Evolutionary conservation across 352 stramenopile genomes (phyloP).

Genomic region (Hyaloperonospora brassicae): DNA sequence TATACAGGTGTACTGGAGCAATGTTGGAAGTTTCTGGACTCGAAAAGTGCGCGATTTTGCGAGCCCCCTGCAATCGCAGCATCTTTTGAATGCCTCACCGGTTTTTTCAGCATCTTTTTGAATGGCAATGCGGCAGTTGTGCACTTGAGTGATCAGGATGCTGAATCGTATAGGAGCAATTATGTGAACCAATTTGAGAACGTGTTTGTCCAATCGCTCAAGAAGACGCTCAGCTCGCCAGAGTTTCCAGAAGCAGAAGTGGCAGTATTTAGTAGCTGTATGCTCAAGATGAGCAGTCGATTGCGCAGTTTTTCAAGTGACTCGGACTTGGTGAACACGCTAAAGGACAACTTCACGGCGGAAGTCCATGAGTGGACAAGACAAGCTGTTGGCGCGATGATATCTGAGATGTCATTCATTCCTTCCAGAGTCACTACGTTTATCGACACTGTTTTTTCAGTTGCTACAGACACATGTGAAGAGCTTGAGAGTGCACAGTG

Average conservation of each 20-base stretch:
- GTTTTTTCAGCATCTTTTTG: constrained; percentile 62
- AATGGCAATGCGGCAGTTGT: constrained; percentile 24
- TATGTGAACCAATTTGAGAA: constrained; percentile 72
- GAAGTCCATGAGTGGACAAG: constrained; percentile 35
- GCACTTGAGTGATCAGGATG: constrained; percentile 26
- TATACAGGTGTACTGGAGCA: constrained; percentile 64
- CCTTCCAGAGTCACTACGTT: constrained; percentile 29
- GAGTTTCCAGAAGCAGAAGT: constrained; percentile 32
- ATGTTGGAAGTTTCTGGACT: constrained; percentile 63
- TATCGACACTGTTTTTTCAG: constrained; percentile 17
- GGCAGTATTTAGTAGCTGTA: constrained; percentile 29
- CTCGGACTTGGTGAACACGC: constrained; percentile 9
- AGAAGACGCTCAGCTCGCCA: constrained; percentile 29
- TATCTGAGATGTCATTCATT: constrained; percentile 28
- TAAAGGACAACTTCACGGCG: constrained; percentile 29
- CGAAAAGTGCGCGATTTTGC: constrained; percentile 39
- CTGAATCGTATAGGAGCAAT: constrained; percentile 15
- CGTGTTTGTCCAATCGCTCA: constrained; percentile 35
- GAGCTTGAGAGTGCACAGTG: constrained; percentile 23
- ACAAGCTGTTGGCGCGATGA: constrained; percentile 24
- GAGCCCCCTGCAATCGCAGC: constrained; percentile 49
- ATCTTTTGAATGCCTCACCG: constrained; percentile 68
- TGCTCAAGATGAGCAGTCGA: constrained; percentile 39
- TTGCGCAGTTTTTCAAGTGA: constrained; percentile 28
- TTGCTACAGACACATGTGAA: constrained; percentile 11